Percentiles rank a stretch among this genome's conserved stretches.
Conservation (phyloP, 805 yeast species). For the Kazachstania martiniae region DNA sequence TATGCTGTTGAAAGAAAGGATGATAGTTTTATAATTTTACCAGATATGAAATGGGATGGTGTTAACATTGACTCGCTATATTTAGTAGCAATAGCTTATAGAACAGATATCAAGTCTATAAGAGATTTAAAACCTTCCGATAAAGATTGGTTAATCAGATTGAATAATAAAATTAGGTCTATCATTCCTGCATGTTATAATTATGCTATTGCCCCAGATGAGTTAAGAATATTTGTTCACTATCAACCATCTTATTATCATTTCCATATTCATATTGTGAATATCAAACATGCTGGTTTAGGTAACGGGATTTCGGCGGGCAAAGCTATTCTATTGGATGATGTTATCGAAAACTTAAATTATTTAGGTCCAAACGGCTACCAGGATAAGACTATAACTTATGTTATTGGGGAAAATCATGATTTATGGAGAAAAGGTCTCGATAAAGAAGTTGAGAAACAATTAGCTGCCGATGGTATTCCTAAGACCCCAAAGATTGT, state of each 20-base stretch:
- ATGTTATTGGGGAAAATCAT: constrained; percentile 68
- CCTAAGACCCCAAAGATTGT: constrained; percentile 13
- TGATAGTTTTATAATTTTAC: constrained; percentile 67
- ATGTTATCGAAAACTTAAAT: constrained; percentile 62
- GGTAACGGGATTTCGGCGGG: constrained; percentile 66
- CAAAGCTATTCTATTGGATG: constrained; percentile 73
- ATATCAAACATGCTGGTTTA: constrained; percentile 55
- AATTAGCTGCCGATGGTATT: constrained; percentile 21
- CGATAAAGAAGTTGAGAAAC: constrained; percentile 18
- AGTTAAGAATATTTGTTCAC: constrained; percentile 73
- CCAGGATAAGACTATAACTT: constrained; percentile 45
- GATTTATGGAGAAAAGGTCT: constrained; percentile 48
- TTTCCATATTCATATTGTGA: constrained; percentile 85
- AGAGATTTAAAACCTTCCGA: constrained; percentile 63
- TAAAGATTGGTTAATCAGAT: constrained; percentile 40
- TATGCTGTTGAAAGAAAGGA: constrained; percentile 36
- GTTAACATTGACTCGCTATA: constrained; percentile 58
- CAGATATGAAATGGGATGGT: constrained; percentile 98
- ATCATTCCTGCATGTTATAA: constrained; percentile 41
- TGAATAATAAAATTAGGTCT: constrained; percentile 36
- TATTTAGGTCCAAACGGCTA: constrained; percentile 48
- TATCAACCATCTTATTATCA: constrained; percentile 96
- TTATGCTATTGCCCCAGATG: constrained; percentile 35
- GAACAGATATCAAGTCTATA: constrained; percentile 58
- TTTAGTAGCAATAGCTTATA: constrained; percentile 61